Percentiles rank a stretch among this genome's conserved stretches.
phyloP scores from a whole-genome alignment of 176 grass and related monocot species.

The Oryza meyeriana region DNA sequence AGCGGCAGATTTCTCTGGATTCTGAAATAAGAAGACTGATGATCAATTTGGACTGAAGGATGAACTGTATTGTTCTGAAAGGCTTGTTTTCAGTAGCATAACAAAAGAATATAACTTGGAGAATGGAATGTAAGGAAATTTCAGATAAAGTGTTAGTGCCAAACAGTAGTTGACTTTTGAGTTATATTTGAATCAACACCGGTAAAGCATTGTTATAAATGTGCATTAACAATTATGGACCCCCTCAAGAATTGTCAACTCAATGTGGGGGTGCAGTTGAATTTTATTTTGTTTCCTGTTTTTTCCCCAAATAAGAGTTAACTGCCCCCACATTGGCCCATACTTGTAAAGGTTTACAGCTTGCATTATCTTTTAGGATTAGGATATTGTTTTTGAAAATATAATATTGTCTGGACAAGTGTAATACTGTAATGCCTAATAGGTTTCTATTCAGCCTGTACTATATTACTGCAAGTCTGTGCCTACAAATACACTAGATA shows the following conservation, averaged over 20 bases:
- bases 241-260: neutral
- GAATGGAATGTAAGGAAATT: neutral
- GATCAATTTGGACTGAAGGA: conserved; percentile 5
- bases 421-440: neutral
- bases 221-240: neutral
- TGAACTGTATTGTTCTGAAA: neutral
- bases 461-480: neutral
- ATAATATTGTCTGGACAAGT: neutral
- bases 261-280: too few relatives aligned
- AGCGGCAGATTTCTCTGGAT: conserved; percentile 82
- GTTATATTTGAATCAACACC: neutral
- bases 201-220: neutral
- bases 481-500: neutral
- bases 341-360: neutral
- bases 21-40: conserved; percentile 46
- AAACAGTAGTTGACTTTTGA: neutral
- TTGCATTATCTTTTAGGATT: neutral
- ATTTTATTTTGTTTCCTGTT: too few relatives aligned
- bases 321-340: neutral
- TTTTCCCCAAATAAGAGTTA: too few relatives aligned
- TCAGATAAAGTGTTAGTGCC: neutral
- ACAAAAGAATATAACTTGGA: neutral
- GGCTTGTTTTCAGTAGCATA: neutral
- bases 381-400: neutral
- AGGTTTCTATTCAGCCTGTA: neutral